A percentile compares a stretch with the other conserved stretches of the same genome.
Evolutionary conservation across 139 green algal species (phyloP).

Genomic region (Mychonastes homosphaera): DNA sequence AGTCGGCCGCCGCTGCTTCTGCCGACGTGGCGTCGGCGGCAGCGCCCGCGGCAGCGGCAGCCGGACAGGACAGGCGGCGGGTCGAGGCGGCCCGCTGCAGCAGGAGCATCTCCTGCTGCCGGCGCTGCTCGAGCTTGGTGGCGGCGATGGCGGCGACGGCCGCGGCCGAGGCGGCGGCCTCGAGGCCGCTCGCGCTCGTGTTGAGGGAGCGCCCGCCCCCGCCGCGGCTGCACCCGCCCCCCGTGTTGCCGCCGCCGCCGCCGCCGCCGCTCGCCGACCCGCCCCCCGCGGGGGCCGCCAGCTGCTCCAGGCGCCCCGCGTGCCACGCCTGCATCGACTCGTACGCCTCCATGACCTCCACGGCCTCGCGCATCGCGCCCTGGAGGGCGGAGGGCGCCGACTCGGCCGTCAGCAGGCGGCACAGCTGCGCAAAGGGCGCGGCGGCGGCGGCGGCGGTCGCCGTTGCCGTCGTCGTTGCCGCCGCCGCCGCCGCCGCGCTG

Average conservation of each 20-base stretch:
- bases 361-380: constrained; percentile 33
- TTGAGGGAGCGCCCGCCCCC: no score
- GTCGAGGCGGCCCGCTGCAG: no score
- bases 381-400: constrained; percentile 34
- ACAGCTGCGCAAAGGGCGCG: constrained; percentile 28
- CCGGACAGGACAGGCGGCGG: no score
- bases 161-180: no score
- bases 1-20: no score
- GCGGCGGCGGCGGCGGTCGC: background rate
- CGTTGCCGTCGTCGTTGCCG: constrained; percentile 1
- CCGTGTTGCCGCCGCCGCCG: constrained; percentile 1
- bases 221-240: no score
- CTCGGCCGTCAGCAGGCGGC: constrained; percentile 26
- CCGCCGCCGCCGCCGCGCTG: background rate
- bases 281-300: background rate
- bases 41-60: no score
- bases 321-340: constrained; percentile 32
- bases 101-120: no score
- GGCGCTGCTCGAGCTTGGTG: no score
- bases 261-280: constrained; percentile 15
- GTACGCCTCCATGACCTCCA: constrained; percentile 36
- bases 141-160: no score
- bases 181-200: no score
- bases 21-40: no score
- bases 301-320: constrained; percentile 9